Base-by-base conservation (phyloP, 1,139 yeast genomes). In the Maudiozyma humilis region DNA sequence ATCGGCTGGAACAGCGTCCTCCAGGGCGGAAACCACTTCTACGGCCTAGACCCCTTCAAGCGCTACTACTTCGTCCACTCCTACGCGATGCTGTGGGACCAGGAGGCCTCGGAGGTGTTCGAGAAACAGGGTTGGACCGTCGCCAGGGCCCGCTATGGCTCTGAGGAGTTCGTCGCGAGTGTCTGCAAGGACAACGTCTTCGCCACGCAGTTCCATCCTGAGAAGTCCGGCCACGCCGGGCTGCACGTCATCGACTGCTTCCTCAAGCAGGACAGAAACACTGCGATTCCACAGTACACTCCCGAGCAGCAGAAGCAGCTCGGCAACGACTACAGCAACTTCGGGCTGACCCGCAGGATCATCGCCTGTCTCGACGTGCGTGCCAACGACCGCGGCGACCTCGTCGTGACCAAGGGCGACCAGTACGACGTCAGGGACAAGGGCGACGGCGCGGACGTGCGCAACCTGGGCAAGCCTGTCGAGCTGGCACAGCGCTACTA, bases 181-280 rank as follows among this genome's bases (percentile, higher is more conserved):
- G 64, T 87, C 25, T 67, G 80, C 19, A 81, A 73, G 56, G 84
- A 73, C 47, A 88, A 87, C 51, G 71, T 89, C 17, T 85, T 91
- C 65, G 95, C 96, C 38, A 91, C 97, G 1, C 98, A 91, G 64
- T 91, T 91, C 65, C 98, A 91, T 65, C 98, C 98, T 5, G 98
- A 91, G 63, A 91, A 91, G 64, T 85, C 96, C 2, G 98, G 98
- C 10, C 63, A 70, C 36, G 95, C 96, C 7, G 98, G 98, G 38
- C 68, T 91, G 38, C 75, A 76, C 50, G 79, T 89, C 6, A 73
- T 91, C 47, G 73, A 76, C 48, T 75, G 84, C 27, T 91, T 91
- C 59, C 68, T 91, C 51, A 71, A 72, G 38, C 82, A 79, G 41
- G 62, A 63, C 12, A 40, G 15, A 15, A 69, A 68, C 52, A 57